phyloP scores from a whole-genome alignment of 2,329 filamentous ascomycete genomes.

The Stachybotrys chartarum region DNA sequence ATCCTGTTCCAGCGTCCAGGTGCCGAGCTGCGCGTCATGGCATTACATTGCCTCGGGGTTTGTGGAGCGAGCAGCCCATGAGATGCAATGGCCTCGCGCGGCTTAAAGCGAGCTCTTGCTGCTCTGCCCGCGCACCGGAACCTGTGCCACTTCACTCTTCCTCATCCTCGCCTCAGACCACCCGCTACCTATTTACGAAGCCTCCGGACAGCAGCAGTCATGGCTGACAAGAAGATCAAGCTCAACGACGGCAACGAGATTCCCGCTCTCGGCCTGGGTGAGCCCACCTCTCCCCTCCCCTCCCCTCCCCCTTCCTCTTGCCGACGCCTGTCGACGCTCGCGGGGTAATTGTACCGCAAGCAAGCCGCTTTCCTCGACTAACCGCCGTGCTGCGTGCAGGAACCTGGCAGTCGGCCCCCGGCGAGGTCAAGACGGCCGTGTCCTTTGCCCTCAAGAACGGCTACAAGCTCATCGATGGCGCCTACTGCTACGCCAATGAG shows the following conservation, averaged over 20 bases:
- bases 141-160: background rate
- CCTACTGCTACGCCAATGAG: conserved; percentile 77
- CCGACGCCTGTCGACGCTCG: background rate
- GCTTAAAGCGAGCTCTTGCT: background rate
- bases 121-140: background rate
- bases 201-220: conserved; percentile 17
- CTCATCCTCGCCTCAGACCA: background rate
- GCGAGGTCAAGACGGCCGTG: conserved; percentile 52
- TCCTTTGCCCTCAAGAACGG: conserved; percentile 48
- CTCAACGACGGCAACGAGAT: conserved; percentile 59
- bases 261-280: conserved; percentile 57
- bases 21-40: background rate
- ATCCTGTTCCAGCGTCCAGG: no score
- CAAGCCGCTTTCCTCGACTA: no score
- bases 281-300: conserved; percentile 11
- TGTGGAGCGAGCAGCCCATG: background rate
- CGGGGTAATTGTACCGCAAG: background rate
- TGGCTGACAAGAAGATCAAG: conserved; percentile 51
- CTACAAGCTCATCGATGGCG: conserved; percentile 60
- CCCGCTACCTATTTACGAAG: background rate
- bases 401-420: conserved; percentile 57
- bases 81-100: background rate
- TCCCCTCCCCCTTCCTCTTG: background rate
- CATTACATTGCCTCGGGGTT: background rate
- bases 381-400: conserved; percentile 27